These are phyloP conservation scores for Quercus bicolor DNA, from an alignment of 306 rosid genomes.

Conservation along the genomic window DNA sequence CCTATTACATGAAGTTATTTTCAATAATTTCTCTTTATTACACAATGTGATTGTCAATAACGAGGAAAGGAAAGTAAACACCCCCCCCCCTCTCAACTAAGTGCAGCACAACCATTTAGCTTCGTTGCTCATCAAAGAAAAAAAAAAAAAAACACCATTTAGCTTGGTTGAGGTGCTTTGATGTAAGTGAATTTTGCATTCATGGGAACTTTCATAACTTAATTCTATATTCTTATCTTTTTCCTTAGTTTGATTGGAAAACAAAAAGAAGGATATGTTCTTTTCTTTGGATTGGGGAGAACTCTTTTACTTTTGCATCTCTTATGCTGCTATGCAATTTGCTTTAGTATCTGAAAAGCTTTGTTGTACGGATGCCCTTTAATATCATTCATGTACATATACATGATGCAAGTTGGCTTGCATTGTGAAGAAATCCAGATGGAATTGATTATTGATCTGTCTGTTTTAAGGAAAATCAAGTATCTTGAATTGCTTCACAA, in stretches of 20 bases:
- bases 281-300: slow-evolving; percentile 30
- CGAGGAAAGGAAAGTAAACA: background rate
- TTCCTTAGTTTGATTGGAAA: background rate
- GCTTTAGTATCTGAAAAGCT: slow-evolving; percentile 51
- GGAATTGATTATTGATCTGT: slow-evolving; percentile 25
- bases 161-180: background rate
- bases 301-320: slow-evolving; percentile 27
- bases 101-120: background rate
- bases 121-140: no score
- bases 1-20: no score
- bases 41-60: background rate
- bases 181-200: background rate
- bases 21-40: background rate
- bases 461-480: slow-evolving; percentile 34
- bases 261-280: slow-evolving; percentile 16
- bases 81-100: background rate
- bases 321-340: slow-evolving; percentile 22
- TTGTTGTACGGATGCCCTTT: slow-evolving; percentile 23
- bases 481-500: slow-evolving; percentile 36
- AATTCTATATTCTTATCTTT: background rate
- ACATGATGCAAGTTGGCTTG: slow-evolving; percentile 3
- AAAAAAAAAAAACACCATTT: no score
- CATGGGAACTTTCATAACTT: background rate
- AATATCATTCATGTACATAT: slow-evolving; percentile 28
- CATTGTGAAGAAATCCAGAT: slow-evolving; percentile 11